Base-by-base conservation (phyloP, 345 rosid genomes). In the Jatropha curcas region DNA sequence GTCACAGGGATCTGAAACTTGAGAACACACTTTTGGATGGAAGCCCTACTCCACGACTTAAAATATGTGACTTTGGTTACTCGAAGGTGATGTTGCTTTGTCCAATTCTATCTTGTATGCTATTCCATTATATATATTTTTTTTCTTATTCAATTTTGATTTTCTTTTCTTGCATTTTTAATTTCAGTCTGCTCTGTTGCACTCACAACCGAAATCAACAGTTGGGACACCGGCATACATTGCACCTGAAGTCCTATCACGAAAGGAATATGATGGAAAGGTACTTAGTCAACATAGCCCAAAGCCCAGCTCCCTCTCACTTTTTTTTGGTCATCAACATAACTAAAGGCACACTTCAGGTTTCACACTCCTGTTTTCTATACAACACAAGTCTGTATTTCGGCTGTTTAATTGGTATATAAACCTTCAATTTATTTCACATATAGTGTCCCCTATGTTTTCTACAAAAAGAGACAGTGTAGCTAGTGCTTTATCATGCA, bases 201-300 rank as follows among this genome's bases (percentile, higher is more conserved):
- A 90, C 69, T 88, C 94, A 2, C 86, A 82, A 75, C 92, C 90
- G 16, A 90, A 88, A 77, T 90, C 95, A 48, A 85, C 92, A 8
- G 95, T 90, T 20, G 95, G 92, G 60, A 90, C 95, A 19, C 95
- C 92, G 0, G 92, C 95, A 2, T 88, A 90, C 46, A 90, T 90
- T 60, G 95, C 90, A 43, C 95, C 95, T 2, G 92, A 90, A 78
- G 89, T 88, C 75, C 76, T 90, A 60, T 79, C 89, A 12, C 77
- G 86, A 59, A 88, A 86, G 76, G 89, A 88, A 75, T 90, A 90
- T 51, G 88, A 90, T 76, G 95, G 95, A 31, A 86, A 90, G 92
- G 95, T 90, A 84, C 60, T 48, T 17, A 20, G 5, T 25, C 17
- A 52, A n/a, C 35, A 22, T 65, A 37, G 41, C 35, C 27, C 31